A percentile compares a stretch with the other conserved stretches of the same genome.
Conservation (phyloP, 2,329 filamentous ascomycete genomes). For the Cordyceps tenuipes region DNA sequence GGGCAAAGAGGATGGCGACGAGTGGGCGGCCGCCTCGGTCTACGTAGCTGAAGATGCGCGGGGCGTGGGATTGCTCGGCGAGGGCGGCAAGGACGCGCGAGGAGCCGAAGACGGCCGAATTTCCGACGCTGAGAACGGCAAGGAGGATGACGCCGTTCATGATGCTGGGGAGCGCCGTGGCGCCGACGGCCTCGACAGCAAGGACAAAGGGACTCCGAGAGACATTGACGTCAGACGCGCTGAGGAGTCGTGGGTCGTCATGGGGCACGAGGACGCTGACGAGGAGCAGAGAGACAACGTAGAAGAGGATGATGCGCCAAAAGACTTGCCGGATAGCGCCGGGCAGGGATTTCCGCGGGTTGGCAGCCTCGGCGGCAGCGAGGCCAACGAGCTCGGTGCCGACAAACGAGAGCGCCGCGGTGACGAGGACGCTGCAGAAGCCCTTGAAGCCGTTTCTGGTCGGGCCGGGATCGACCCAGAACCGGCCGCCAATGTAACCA, state of each 20-base stretch:
- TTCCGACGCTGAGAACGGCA: conserved; percentile 51
- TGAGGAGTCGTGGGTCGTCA: conserved; percentile 30
- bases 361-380: conserved; percentile 42
- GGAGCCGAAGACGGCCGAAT: conserved; percentile 48
- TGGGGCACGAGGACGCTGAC: conserved; percentile 36
- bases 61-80: conserved; percentile 35
- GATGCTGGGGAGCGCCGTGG: conserved; percentile 46
- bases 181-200: conserved; percentile 45
- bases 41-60: conserved; percentile 34
- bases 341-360: conserved; percentile 40
- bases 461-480: conserved; percentile 35
- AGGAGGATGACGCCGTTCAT: conserved; percentile 57
- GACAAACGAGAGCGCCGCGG: conserved; percentile 45
- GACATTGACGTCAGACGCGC: conserved; percentile 30
- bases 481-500: conserved; percentile 21
- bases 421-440: conserved; percentile 44
- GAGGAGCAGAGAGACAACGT: conserved; percentile 36
- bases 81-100: conserved; percentile 50
- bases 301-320: conserved; percentile 42
- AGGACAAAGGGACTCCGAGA: conserved; percentile 50
- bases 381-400: conserved; percentile 47
- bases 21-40: conserved; percentile 37
- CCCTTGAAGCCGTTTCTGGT: conserved; percentile 39
- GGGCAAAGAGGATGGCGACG: conserved; percentile 30
- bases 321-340: conserved; percentile 41